Base-by-base conservation (phyloP, 352 stramenopile genomes). In the Phytophthora pluvialis region DNA sequence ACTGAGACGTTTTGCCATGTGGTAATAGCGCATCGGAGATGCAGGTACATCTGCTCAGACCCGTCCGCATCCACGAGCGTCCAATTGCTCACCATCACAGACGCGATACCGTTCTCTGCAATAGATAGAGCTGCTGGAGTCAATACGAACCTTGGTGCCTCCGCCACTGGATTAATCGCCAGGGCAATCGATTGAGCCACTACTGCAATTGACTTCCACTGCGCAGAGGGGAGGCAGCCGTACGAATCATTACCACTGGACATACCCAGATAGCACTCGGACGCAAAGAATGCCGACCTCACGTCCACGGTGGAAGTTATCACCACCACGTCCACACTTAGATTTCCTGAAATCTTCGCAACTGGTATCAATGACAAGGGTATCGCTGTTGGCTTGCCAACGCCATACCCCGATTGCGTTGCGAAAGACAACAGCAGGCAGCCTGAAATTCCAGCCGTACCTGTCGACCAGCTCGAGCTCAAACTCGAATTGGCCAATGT, bases 11-110 rank as follows among this genome's bases (percentile, higher is more conserved):
- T 13, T 25, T 50, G 4, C 62, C 54, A 64, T 7, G 36, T 25
- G 9, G 15, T 40, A 38, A 10, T 25, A 4, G 28, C 31, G 21
- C 64, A 73, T 1, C 42, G 43, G 18, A 73, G 59, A n/a, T 39
- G 21, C 5, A 73, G 15, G n/a, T 55, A 50, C 49, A 73, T 67
- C 31, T 36, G 11, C 31, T 73, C 64, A 12, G 64, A 73, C 6
- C 64, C 64, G 26, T 73, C 64, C 12, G 40, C 44, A 28, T 73
- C 64, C 6, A 3, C 21, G 4, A 69, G 45, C 8, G 40, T 57
- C 58, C 50, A 64, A 45, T 70, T 70, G 40, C 38, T 65, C 16
- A 73, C 7, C 3, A 2, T 42, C 4, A 60, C 9, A 15, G 28
- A 10, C 12, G 45, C 50, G 1, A 9, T 12, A 3, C 18, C 43